Conservation (phyloP, 2,329 filamentous ascomycete species). For the Monosporascus ibericus region DNA sequence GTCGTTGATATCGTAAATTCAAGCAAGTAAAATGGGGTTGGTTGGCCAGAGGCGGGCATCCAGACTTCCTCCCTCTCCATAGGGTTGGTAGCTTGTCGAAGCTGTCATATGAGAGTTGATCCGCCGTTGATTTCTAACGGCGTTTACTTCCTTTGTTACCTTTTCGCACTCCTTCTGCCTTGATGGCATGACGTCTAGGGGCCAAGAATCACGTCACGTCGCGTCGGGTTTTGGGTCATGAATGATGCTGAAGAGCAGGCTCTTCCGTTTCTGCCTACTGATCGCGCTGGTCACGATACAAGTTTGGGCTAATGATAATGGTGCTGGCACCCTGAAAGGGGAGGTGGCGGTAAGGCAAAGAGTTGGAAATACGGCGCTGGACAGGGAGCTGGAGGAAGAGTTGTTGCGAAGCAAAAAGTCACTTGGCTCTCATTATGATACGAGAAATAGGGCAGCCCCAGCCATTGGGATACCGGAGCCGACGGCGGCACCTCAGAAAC, state of each 20-base stretch:
- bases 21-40: conserved; percentile 4
- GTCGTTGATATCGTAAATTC: conserved; percentile 1
- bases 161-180: background rate
- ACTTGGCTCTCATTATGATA: conserved; percentile 6
- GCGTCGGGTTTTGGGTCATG: conserved; percentile 20
- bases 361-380: conserved; percentile 11
- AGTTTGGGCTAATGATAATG: conserved; percentile 15
- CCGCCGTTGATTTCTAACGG: conserved; percentile 10
- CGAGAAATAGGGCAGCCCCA: conserved; percentile 14
- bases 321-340: background rate
- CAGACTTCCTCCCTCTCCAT: background rate
- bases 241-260: conserved; percentile 26
- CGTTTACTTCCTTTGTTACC: background rate
- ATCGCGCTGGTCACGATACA: conserved; percentile 24
- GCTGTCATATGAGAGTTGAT: conserved; percentile 14
- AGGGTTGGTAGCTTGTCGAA: no score
- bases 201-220: conserved; percentile 1
- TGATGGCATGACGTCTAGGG: background rate
- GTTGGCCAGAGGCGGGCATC: background rate
- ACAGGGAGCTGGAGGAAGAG: conserved; percentile 5
- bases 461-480: conserved; percentile 15
- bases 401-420: conserved; percentile 11
- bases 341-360: conserved; percentile 11
- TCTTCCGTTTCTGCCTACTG: conserved; percentile 22
- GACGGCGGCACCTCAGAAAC: conserved; percentile 18